Evolutionary conservation across 2,329 filamentous ascomycete genomes (phyloP).

Genomic region (Colletotrichum caudatum): DNA sequence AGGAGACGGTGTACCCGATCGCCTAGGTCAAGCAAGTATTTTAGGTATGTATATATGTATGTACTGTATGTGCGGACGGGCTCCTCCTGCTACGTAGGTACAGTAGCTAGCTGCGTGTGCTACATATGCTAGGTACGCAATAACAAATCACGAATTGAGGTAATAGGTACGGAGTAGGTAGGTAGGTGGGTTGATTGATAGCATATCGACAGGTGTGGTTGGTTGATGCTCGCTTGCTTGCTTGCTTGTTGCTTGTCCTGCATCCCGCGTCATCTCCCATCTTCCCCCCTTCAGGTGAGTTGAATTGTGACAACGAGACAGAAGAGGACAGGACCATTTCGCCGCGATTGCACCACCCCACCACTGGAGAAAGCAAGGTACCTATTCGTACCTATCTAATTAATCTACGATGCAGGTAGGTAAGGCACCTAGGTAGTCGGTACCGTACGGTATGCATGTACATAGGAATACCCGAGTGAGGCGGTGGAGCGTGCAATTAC

Average conservation of each 20-base stretch:
- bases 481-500: slow-evolving; percentile 40
- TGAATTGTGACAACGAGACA: slow-evolving; percentile 7
- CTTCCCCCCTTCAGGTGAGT: neutral
- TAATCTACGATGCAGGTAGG: neutral
- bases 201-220: neutral
- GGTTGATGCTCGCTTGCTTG: neutral
- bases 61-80: neutral
- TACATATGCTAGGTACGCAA: too few relatives aligned
- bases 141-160: neutral
- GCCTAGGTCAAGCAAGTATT: too few relatives aligned
- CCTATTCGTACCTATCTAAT: too few relatives aligned
- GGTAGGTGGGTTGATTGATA: too few relatives aligned
- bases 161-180: too few relatives aligned
- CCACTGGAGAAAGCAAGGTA: neutral
- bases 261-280: neutral
- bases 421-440: neutral
- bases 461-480: neutral
- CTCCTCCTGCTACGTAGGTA: neutral
- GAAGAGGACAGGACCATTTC: neutral
- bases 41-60: too few relatives aligned
- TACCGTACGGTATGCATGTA: neutral
- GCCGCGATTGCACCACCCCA: neutral
- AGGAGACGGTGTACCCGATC: slow-evolving; percentile 36
- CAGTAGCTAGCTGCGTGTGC: too few relatives aligned
- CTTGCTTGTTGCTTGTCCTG: neutral